Percentiles rank a stretch among this genome's conserved stretches.
phyloP scores from a whole-genome alignment of 164 flowering plant genomes.

The Chloranthus sessilifolius region DNA sequence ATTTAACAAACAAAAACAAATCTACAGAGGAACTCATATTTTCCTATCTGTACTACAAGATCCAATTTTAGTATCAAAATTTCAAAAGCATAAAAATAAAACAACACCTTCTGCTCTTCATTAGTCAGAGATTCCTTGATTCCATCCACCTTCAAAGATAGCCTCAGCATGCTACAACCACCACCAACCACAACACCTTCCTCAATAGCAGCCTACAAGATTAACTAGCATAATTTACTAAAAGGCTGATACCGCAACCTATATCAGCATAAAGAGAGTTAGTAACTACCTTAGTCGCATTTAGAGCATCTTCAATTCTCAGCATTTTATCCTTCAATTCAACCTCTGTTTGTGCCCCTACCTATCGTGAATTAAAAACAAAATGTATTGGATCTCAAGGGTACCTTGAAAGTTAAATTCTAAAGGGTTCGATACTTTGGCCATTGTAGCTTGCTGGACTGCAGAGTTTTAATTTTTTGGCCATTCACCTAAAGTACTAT shows the following conservation, averaged over 20 bases:
- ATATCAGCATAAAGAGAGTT: constrained; percentile 6
- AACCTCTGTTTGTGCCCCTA: constrained; percentile 85
- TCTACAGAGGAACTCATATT: too few relatives aligned
- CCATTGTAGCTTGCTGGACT: too few relatives aligned
- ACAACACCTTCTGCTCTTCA: constrained; percentile 69
- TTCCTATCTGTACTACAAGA: too few relatives aligned
- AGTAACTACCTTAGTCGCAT: constrained; percentile 75
- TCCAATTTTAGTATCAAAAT: too few relatives aligned
- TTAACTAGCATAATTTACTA: not conserved
- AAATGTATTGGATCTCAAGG: too few relatives aligned
- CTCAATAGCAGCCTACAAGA: constrained; percentile 79
- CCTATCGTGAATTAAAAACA: too few relatives aligned
- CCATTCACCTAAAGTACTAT: too few relatives aligned
- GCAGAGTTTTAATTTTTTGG: too few relatives aligned
- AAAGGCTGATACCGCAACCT: constrained; percentile 3
- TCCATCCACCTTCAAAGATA: constrained; percentile 57
- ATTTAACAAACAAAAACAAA: too few relatives aligned
- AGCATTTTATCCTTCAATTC: constrained; percentile 88
- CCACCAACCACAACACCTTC: constrained; percentile 98
- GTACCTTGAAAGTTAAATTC: too few relatives aligned
- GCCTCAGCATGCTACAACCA: constrained; percentile 74
- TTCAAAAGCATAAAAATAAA: too few relatives aligned
- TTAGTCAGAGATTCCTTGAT: constrained; percentile 62
- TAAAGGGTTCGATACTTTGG: too few relatives aligned
- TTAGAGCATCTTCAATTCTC: constrained; percentile 86